A percentile compares a stretch with the other conserved stretches of the same genome.
These are phyloP conservation scores for Colletotrichum noveboracense DNA, from an alignment of 2,329 filamentous ascomycete genomes.

Conservation along the genomic window DNA sequence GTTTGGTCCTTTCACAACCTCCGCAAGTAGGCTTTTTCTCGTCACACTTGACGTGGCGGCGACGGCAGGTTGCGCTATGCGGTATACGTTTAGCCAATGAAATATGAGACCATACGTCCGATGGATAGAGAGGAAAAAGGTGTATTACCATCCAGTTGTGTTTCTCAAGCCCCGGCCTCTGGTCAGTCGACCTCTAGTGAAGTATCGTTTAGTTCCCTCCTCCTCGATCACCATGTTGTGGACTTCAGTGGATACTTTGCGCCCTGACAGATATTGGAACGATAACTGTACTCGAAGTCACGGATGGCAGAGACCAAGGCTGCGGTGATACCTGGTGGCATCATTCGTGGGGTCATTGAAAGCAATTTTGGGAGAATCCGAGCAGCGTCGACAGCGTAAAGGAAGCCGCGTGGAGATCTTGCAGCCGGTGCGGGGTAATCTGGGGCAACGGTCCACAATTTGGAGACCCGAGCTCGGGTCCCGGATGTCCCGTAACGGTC, in stretches of 20 bases:
- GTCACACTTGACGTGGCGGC: slow-evolving; percentile 29
- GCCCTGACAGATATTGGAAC: not conserved
- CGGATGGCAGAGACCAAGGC: not conserved
- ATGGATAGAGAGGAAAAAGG: not conserved
- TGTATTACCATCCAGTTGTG: slow-evolving; percentile 15
- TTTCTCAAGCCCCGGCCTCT: slow-evolving; percentile 17
- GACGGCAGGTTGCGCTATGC: slow-evolving; percentile 10
- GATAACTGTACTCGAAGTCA: not conserved
- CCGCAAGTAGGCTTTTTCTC: slow-evolving; percentile 27
- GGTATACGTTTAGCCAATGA: not conserved
- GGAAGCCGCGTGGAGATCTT: not conserved
- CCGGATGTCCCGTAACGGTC: not conserved
- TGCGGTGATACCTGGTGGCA: not conserved
- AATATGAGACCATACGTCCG: not conserved
- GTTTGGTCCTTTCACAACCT: slow-evolving; percentile 8
- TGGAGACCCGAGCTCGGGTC: not conserved
- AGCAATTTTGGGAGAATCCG: not conserved
- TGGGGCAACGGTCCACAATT: not conserved
- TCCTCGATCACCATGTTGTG: not conserved
- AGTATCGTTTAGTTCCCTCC: not conserved
- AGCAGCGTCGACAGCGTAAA: not conserved
- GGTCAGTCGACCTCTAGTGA: slow-evolving; percentile 10
- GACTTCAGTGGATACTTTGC: not conserved
- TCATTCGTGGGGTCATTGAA: not conserved
- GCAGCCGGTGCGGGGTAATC: not conserved